Conservation (phyloP, 768 basidiomycete genomes). For the Agaricus subrufescens region DNA sequence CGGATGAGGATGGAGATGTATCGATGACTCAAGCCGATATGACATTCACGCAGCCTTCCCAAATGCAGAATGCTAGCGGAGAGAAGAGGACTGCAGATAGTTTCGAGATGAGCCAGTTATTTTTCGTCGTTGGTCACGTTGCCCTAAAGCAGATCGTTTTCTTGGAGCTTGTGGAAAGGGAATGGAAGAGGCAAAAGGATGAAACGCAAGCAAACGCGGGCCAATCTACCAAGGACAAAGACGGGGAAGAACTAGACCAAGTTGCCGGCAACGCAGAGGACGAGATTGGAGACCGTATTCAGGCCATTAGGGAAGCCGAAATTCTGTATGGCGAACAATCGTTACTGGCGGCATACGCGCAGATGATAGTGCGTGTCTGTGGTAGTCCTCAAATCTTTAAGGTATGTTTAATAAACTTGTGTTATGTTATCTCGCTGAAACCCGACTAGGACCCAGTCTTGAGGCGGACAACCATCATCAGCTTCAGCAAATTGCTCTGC, state of each 20-base stretch:
- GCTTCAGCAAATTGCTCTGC: conserved; percentile 95
- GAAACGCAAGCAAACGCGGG: conserved; percentile 49
- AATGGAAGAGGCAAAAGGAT: conserved; percentile 96
- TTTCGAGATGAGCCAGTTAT: conserved; percentile 87
- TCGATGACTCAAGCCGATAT: conserved; percentile 16
- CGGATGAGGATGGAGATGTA: conserved; percentile 4
- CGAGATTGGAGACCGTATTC: conserved; percentile 92
- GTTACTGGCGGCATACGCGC: conserved; percentile 80
- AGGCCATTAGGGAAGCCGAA: conserved; percentile 79
- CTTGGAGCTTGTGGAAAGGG: conserved; percentile 90
- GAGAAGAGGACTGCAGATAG: conserved; percentile 68
- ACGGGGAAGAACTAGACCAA: conserved; percentile 89
- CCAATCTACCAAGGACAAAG: conserved; percentile 50
- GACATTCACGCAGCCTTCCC: conserved; percentile 21
- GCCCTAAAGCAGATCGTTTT: conserved; percentile 98
- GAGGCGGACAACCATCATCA: conserved; percentile 80
- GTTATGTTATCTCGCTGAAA: neutral
- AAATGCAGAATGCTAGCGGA: conserved; percentile 18
- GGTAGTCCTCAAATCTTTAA: conserved; percentile 89
- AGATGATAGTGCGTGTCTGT: conserved; percentile 86
- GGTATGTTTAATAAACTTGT: conserved; percentile 38
- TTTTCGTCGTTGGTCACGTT: conserved; percentile 94
- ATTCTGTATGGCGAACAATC: conserved; percentile 81
- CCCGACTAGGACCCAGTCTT: conserved; percentile 71
- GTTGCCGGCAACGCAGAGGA: conserved; percentile 98